Evolutionary conservation across 2,329 filamentous ascomycete species (phyloP).

Genomic region (Ophiostoma himal-ulmi): DNA sequence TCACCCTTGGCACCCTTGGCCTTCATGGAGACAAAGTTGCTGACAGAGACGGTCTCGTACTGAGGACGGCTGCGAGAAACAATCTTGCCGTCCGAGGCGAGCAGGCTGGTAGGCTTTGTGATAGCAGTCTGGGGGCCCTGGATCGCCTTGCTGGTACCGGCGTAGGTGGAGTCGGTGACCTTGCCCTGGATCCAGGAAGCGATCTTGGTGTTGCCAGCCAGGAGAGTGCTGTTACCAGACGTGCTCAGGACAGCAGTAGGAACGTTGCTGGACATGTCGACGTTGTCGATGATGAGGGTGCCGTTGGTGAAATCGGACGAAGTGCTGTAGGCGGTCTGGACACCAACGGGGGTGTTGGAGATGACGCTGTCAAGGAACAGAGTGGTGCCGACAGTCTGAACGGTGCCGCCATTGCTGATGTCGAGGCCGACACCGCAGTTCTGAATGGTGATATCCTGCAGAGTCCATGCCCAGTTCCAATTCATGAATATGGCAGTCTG

Average conservation of each 20-base stretch:
- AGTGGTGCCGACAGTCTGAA: slow-evolving; percentile 77
- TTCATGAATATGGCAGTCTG: slow-evolving; percentile 81
- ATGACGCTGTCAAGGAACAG: slow-evolving; percentile 76
- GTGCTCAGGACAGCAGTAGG: slow-evolving; percentile 59
- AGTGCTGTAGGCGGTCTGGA: slow-evolving; percentile 67
- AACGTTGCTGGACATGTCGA: slow-evolving; percentile 68
- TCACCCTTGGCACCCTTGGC: slow-evolving; percentile 79
- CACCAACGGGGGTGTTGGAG: slow-evolving; percentile 66
- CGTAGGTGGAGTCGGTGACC: slow-evolving; percentile 36
- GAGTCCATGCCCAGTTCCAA: slow-evolving; percentile 86
- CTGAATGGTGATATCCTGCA: slow-evolving; percentile 70
- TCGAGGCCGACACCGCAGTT: slow-evolving; percentile 71
- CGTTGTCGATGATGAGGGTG: slow-evolving; percentile 80
- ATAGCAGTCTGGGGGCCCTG: slow-evolving; percentile 54
- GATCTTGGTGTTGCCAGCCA: slow-evolving; percentile 65
- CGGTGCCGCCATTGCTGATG: slow-evolving; percentile 59
- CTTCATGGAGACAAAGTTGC: slow-evolving; percentile 77
- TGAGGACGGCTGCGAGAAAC: slow-evolving; percentile 86
- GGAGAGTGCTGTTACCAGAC: slow-evolving; percentile 52
- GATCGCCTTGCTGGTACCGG: slow-evolving; percentile 41
- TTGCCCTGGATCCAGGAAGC: slow-evolving; percentile 74
- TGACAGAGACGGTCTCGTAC: slow-evolving; percentile 63
- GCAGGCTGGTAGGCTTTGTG: slow-evolving; percentile 60
- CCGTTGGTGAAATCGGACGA: slow-evolving; percentile 60
- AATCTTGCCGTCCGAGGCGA: slow-evolving; percentile 59